Conservation (phyloP, 257 asterid genomes). For the Henckelia pumila region DNA sequence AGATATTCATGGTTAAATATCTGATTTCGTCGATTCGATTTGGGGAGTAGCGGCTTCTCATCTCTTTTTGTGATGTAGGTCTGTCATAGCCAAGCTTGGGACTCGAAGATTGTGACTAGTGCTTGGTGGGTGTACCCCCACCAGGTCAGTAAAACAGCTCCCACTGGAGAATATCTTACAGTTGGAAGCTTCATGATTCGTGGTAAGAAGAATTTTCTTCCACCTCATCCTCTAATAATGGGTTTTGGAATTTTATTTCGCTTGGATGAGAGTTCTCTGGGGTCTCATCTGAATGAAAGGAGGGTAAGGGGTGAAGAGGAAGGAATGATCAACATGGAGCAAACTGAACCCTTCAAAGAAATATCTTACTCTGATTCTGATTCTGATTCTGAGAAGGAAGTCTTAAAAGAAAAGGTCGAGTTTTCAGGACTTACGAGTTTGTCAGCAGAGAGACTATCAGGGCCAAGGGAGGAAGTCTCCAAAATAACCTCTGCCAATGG, state of each 20-base stretch:
- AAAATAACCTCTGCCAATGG: slow-evolving; percentile 31
- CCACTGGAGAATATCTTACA: slow-evolving; percentile 96
- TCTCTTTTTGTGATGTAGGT: slow-evolving; percentile 51
- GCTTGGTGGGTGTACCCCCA: slow-evolving; percentile 99
- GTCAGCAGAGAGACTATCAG: slow-evolving; percentile 32
- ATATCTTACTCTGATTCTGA: slow-evolving; percentile 65
- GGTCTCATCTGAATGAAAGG: slow-evolving; percentile 96
- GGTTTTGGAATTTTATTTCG: slow-evolving; percentile 96
- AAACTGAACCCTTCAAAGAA: slow-evolving; percentile 55
- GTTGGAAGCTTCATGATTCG: slow-evolving; percentile 99
- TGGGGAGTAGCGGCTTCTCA: neutral
- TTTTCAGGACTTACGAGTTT: slow-evolving; percentile 33
- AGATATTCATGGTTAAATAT: neutral
- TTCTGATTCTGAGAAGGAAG: slow-evolving; percentile 50
- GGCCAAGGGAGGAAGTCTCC: slow-evolving; percentile 26
- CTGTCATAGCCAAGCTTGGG: slow-evolving; percentile 99
- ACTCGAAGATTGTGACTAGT: slow-evolving; percentile 96
- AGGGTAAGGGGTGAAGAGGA: slow-evolving; percentile 97
- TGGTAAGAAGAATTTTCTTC: slow-evolving; percentile 95
- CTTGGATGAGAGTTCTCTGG: slow-evolving; percentile 95
- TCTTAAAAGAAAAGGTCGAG: slow-evolving; percentile 42
- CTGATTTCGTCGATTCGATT: slow-evolving; percentile 15
- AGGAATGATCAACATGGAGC: slow-evolving; percentile 57
- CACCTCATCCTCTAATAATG: slow-evolving; percentile 94
- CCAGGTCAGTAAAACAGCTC: slow-evolving; percentile 99